Conservation (phyloP, 768 basidiomycete genomes). For the Scleroderma bovista region DNA sequence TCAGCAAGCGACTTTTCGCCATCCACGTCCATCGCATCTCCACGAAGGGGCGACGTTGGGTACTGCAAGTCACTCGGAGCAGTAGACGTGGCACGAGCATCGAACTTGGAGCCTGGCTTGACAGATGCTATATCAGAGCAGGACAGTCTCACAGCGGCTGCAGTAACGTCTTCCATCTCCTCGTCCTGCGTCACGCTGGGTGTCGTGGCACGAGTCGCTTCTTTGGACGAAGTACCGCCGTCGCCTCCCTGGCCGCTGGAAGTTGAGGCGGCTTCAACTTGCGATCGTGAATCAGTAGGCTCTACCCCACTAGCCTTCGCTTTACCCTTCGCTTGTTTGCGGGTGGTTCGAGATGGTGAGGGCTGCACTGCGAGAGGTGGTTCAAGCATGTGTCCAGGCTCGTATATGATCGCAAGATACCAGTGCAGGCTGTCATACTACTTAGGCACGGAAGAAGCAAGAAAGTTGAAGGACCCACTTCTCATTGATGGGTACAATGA, state of each 20-base stretch:
- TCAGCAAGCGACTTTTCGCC: not conserved
- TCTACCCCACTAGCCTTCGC: not conserved
- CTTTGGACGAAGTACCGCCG: conserved; percentile 11
- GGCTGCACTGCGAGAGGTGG: conserved; percentile 36
- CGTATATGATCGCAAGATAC: conserved; percentile 93
- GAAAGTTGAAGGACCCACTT: conserved; percentile 48
- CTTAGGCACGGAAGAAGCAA: conserved; percentile 3
- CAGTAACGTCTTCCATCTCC: conserved; percentile 9
- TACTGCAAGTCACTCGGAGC: conserved; percentile 9
- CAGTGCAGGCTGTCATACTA: conserved; percentile 70
- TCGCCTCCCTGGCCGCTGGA: conserved; percentile 8
- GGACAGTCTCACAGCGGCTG: conserved; percentile 9
- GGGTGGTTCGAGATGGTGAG: conserved; percentile 14
- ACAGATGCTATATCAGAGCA: conserved; percentile 10
- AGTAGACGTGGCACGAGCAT: conserved; percentile 10
- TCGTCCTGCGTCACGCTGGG: conserved; percentile 13
- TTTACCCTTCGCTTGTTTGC: conserved; percentile 17
- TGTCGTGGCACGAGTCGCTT: conserved; percentile 16
- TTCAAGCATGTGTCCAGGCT: conserved; percentile 59
- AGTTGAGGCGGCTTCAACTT: conserved; percentile 1
- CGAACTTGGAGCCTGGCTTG: conserved; percentile 5
- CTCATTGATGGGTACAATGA: conserved; percentile 96
- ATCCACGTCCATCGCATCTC: conserved; percentile 26
- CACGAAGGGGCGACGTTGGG: conserved; percentile 9
- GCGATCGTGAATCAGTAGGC: not conserved